phyloP scores from a whole-genome alignment of 2,329 filamentous ascomycete genomes.

The Cercospora canescens region DNA sequence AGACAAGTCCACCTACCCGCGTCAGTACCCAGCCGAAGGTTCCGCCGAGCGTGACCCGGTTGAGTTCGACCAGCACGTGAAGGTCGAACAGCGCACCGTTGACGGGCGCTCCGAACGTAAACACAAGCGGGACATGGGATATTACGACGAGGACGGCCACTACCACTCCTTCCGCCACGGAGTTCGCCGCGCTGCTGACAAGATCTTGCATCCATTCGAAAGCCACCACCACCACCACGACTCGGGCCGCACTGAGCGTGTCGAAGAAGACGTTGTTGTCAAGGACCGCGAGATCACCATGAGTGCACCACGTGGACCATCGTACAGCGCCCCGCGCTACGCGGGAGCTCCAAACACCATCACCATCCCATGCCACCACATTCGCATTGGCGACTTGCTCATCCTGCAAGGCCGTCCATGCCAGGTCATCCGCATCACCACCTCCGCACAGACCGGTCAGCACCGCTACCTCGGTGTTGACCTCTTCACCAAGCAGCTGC shows the following conservation, averaged over 20 bases:
- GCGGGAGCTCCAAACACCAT: slow-evolving; percentile 70
- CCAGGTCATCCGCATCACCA: slow-evolving; percentile 99
- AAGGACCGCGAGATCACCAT: slow-evolving; percentile 51
- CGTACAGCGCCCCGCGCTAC: slow-evolving; percentile 25
- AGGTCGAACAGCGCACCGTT: slow-evolving; percentile 54
- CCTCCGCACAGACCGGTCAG: slow-evolving; percentile 95
- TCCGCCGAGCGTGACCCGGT: slow-evolving; percentile 40
- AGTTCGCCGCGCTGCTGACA: slow-evolving; percentile 66
- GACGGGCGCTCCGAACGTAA: slow-evolving; percentile 42
- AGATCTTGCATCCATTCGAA: slow-evolving; percentile 64
- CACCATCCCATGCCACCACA: slow-evolving; percentile 98
- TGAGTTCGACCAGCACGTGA: slow-evolving; percentile 47
- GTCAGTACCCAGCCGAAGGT: slow-evolving; percentile 38
- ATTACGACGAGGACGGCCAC: slow-evolving; percentile 76
- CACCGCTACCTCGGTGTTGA: slow-evolving; percentile 99
- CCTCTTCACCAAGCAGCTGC: slow-evolving; percentile 99
- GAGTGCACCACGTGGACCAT: slow-evolving; percentile 37
- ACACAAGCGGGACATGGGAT: slow-evolving; percentile 68
- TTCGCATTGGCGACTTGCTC: slow-evolving; percentile 97
- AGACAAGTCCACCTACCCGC: slow-evolving; percentile 42
- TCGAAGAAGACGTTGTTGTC: slow-evolving; percentile 48
- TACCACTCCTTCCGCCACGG: slow-evolving; percentile 75
- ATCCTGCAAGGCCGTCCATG: slow-evolving; percentile 98
- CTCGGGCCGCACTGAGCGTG: slow-evolving; percentile 32
- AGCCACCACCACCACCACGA: slow-evolving; percentile 49